These are phyloP conservation scores for Nakazawaea pomicola DNA, from an alignment of 805 yeast species.

Conservation along the genomic window DNA sequence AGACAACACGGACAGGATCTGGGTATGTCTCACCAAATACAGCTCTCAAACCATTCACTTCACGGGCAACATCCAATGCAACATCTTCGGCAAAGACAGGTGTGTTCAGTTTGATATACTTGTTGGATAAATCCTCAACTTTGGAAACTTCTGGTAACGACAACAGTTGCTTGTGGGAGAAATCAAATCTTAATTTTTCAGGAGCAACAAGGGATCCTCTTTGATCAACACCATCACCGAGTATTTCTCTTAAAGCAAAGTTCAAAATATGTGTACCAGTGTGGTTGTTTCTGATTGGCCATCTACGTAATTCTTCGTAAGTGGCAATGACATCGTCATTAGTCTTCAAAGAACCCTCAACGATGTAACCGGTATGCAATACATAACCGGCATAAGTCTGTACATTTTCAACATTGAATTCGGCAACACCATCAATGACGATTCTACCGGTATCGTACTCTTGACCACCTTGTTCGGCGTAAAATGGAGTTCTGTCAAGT, in stretches of 20 bases:
- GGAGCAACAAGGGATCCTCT: conserved; percentile 95
- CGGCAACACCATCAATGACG: conserved; percentile 81
- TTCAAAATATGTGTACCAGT: conserved; percentile 97
- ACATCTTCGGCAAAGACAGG: conserved; percentile 83
- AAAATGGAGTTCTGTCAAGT: conserved; percentile 87
- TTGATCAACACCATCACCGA: conserved; percentile 89
- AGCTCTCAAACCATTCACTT: conserved; percentile 86
- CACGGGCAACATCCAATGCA: conserved; percentile 62
- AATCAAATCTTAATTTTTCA: conserved; percentile 93
- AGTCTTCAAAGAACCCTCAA: conserved; percentile 69
- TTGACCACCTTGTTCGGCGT: conserved; percentile 99
- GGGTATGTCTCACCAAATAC: conserved; percentile 99
- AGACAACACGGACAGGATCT: conserved; percentile 97
- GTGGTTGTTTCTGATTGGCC: conserved; percentile 96
- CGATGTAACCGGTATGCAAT: conserved; percentile 83
- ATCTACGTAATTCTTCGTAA: conserved; percentile 89
- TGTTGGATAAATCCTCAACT: conserved; percentile 72
- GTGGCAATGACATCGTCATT: conserved; percentile 76
- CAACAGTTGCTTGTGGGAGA: conserved; percentile 86
- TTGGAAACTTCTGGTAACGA: conserved; percentile 62
- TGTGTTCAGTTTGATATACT: conserved; percentile 64
- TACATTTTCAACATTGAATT: conserved; percentile 87
- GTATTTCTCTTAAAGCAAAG: conserved; percentile 76
- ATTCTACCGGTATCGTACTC: conserved; percentile 93
- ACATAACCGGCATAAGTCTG: conserved; percentile 94